Evolutionary conservation across 192 early-diverging fungal species (phyloP).

Genomic region (Mortierella claussenii): DNA sequence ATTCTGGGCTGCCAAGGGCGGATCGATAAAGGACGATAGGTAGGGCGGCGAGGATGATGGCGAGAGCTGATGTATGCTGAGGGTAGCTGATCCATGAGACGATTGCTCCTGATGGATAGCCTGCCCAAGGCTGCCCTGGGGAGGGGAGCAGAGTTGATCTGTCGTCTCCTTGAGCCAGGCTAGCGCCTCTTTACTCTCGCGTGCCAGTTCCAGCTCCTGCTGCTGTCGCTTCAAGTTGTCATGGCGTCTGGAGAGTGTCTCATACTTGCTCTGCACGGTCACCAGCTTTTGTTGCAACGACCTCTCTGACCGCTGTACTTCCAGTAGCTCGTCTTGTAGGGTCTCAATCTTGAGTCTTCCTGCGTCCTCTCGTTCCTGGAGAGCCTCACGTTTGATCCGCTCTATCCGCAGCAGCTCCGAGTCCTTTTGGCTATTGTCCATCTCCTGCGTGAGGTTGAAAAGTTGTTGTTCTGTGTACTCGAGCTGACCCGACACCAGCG

Average conservation of each 20-base stretch:
- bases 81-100: conserved; percentile 13
- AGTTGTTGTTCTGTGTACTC: conserved; percentile 47
- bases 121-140: conserved; percentile 21
- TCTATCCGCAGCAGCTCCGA: conserved; percentile 42
- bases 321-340: conserved; percentile 41
- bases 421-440: conserved; percentile 31
- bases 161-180: conserved; percentile 53
- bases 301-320: conserved; percentile 33
- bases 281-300: conserved; percentile 23
- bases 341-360: conserved; percentile 26
- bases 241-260: conserved; percentile 35
- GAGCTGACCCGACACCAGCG: conserved; percentile 39
- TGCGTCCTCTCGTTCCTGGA: conserved; percentile 46
- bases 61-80: conserved; percentile 26
- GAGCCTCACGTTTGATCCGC: conserved; percentile 19
- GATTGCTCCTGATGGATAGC: conserved; percentile 22
- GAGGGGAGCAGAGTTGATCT: conserved; percentile 39
- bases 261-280: conserved; percentile 34
- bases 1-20: conserved; percentile 53
- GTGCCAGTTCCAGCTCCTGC: conserved; percentile 41
- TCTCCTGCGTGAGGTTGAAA: conserved; percentile 32
- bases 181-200: conserved; percentile 47
- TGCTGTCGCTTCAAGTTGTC: conserved; percentile 49
- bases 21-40: conserved; percentile 49
- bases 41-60: conserved; percentile 47